Evolutionary conservation across 2,329 filamentous ascomycete genomes (phyloP).

Genomic region (Apiospora marii): DNA sequence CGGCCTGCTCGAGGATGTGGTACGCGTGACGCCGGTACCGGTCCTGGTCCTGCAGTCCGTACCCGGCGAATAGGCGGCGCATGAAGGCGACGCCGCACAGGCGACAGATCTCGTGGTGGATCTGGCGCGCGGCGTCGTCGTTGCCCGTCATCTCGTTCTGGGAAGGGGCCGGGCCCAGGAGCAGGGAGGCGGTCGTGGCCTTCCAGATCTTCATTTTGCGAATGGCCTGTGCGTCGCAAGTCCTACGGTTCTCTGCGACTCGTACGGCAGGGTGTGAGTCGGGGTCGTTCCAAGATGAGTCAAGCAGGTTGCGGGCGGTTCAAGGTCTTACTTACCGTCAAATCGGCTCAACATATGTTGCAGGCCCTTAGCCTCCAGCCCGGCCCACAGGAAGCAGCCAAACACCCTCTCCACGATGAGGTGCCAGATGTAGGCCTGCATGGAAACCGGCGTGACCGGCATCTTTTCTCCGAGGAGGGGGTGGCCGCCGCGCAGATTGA

Average conservation of each 20-base stretch:
- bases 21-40: background rate
- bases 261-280: too few species aligned
- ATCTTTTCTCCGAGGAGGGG: too few species aligned
- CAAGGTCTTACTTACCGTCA: background rate
- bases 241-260: too few species aligned
- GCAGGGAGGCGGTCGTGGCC: background rate
- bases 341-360: background rate
- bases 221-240: background rate
- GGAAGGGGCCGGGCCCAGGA: background rate
- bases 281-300: too few species aligned
- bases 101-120: accelerated
- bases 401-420: background rate
- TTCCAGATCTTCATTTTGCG: background rate
- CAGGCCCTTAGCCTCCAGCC: accelerated
- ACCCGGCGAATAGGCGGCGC: background rate
- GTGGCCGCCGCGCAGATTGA: background rate
- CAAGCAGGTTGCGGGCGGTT: background rate
- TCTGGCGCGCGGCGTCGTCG: background rate
- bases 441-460: background rate
- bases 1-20: background rate
- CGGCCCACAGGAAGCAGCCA: background rate
- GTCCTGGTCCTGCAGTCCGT: accelerated
- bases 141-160: background rate
- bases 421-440: background rate
- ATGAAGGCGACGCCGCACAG: background rate